These are phyloP conservation scores for Xylariales sp. DNA, from an alignment of 2,329 filamentous ascomycete genomes.

Conservation along the genomic window DNA sequence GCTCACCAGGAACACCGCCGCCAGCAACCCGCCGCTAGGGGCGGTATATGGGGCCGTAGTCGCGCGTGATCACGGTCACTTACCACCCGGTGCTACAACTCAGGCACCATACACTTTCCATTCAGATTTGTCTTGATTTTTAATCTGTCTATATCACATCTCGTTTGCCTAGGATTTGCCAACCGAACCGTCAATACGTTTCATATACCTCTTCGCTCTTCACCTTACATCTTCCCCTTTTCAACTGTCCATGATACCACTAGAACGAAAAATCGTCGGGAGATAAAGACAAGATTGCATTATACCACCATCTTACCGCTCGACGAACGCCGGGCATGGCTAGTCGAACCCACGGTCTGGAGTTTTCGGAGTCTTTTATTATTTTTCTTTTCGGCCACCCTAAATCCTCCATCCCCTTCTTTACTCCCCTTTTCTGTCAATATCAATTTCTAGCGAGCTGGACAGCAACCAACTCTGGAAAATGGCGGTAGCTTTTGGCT, in stretches of 20 bases:
- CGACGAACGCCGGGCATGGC: constrained; percentile 30
- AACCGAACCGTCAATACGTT: constrained; percentile 26
- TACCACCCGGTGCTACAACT: not conserved
- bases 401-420: not conserved
- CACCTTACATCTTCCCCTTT: constrained; percentile 37
- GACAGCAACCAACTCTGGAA: constrained; percentile 37
- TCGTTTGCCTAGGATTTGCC: constrained; percentile 27
- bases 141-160: constrained; percentile 33
- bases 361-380: constrained; percentile 29
- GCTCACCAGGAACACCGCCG: constrained; percentile 51
- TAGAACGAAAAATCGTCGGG: constrained; percentile 46
- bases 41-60: constrained; percentile 46
- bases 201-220: constrained; percentile 41
- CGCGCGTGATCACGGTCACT: constrained; percentile 23
- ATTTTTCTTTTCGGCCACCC: constrained; percentile 8
- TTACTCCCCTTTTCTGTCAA: constrained; percentile 2
- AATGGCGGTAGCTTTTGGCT: constrained; percentile 42
- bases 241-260: constrained; percentile 50
- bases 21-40: constrained; percentile 53
- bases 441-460: constrained; percentile 38
- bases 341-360: constrained; percentile 28
- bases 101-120: constrained; percentile 21
- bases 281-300: constrained; percentile 41
- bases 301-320: constrained; percentile 38
- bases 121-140: constrained; percentile 15